These are phyloP conservation scores for Monosporozyma solicola DNA, from an alignment of 805 yeast species.

Conservation along the genomic window DNA sequence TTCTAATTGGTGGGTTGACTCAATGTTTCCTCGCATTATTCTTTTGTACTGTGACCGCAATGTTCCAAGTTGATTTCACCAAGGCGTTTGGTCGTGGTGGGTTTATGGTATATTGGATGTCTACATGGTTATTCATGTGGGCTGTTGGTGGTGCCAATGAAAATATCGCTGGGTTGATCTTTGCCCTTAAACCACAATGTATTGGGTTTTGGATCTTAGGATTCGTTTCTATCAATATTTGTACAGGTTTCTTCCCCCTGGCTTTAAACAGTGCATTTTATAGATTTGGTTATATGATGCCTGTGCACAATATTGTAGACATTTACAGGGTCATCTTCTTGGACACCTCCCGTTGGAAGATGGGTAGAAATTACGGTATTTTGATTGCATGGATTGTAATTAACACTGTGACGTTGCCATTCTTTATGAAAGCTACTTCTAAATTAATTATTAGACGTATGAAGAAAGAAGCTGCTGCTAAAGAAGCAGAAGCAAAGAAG, in stretches of 20 bases:
- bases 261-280: constrained; percentile 47
- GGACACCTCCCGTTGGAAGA: constrained; percentile 43
- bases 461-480: constrained; percentile 24
- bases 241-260: constrained; percentile 62
- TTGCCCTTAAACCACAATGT: constrained; percentile 51
- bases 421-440: constrained; percentile 38
- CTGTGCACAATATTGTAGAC: constrained; percentile 58
- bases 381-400: constrained; percentile 52
- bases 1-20: constrained; percentile 38
- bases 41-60: constrained; percentile 52
- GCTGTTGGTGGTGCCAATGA: constrained; percentile 75
- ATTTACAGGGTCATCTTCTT: constrained; percentile 51
- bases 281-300: constrained; percentile 59
- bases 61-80: constrained; percentile 56
- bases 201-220: constrained; percentile 64
- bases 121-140: constrained; percentile 56
- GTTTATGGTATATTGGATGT: constrained; percentile 67
- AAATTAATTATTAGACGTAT: constrained; percentile 13
- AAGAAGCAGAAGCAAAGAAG: neutral
- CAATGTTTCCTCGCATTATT: constrained; percentile 51
- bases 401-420: constrained; percentile 36
- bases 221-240: constrained; percentile 59
- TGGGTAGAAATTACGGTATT: constrained; percentile 56
- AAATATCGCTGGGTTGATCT: constrained; percentile 43
- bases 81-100: constrained; percentile 58